Conservation (phyloP, 2,329 filamentous ascomycete species). For the Fusarium equiseti region DNA sequence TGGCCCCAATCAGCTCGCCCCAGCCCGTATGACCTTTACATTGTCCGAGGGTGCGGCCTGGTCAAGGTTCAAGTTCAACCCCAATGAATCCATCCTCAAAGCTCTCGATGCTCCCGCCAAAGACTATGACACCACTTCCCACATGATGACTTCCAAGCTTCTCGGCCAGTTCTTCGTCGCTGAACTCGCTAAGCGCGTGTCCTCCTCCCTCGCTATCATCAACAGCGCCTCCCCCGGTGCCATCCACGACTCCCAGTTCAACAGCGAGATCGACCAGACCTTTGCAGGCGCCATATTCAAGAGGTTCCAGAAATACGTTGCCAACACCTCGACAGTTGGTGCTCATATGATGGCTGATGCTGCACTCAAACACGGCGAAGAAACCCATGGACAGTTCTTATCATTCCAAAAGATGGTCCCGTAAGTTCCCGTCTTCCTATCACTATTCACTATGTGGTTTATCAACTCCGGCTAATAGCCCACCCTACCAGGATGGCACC, state of each 20-base stretch:
- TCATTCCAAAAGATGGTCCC: background rate
- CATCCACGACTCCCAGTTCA: constrained; percentile 7
- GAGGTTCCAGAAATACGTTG: background rate
- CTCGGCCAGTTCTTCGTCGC: constrained; percentile 33
- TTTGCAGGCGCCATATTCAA: constrained; percentile 16
- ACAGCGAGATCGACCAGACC: constrained; percentile 2
- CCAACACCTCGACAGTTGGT: background rate
- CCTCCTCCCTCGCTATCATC: background rate
- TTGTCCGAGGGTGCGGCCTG: constrained; percentile 29
- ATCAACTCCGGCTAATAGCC: too few relatives aligned
- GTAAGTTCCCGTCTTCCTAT: background rate
- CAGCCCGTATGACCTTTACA: constrained; percentile 31
- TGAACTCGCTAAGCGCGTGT: constrained; percentile 25
- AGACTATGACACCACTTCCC: background rate
- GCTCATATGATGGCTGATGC: constrained; percentile 25
- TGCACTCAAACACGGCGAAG: constrained; percentile 16
- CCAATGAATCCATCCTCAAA: background rate
- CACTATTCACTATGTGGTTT: too few relatives aligned
- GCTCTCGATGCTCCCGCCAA: background rate
- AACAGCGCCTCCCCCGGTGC: constrained; percentile 12
- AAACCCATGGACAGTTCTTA: background rate
- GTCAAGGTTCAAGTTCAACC: background rate
- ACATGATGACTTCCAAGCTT: constrained; percentile 24
- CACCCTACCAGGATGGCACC: background rate
- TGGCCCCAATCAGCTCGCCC: background rate